A percentile compares a stretch with the other conserved stretches of the same genome.
These are phyloP conservation scores for Sutorius eximius DNA, from an alignment of 1,284 basidiomycete species.

Conservation along the genomic window DNA sequence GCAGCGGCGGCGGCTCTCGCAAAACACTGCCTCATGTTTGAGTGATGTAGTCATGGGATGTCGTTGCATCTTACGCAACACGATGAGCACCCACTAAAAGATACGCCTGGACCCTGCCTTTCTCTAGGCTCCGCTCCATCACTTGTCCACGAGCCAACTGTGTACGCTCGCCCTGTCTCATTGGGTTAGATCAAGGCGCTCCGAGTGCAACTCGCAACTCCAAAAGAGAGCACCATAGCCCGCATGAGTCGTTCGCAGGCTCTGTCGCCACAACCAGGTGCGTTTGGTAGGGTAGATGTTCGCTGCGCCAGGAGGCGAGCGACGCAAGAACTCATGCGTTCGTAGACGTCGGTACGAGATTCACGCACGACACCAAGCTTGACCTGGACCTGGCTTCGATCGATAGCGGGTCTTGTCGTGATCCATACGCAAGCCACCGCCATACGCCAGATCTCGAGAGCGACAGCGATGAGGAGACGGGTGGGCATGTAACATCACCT, in stretches of 20 bases:
- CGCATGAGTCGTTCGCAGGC: conserved; percentile 18
- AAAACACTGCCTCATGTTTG: not conserved
- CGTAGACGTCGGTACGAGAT: conserved; percentile 7
- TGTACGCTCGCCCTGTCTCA: not conserved
- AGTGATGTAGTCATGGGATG: not conserved
- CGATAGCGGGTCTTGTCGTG: not conserved
- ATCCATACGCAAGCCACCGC: conserved; percentile 2
- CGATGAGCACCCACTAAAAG: not conserved
- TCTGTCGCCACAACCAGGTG: conserved; percentile 12
- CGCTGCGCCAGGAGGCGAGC: too few relatives aligned
- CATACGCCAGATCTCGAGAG: conserved; percentile 5
- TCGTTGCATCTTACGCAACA: not conserved
- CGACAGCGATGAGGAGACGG: conserved; percentile 16
- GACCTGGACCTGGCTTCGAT: not conserved
- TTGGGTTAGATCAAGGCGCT: not conserved
- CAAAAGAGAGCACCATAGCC: not conserved
- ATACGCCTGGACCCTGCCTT: not conserved
- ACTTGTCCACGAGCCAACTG: not conserved
- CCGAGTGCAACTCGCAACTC: not conserved
- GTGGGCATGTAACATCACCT: not conserved
- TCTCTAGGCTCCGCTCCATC: not conserved
- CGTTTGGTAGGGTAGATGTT: not conserved
- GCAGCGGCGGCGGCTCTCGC: not conserved
- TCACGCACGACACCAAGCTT: conserved; percentile 14
- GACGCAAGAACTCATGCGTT: conserved; percentile 6